Evolutionary conservation across 495 filamentous ascomycete species (phyloP).

Genomic region (Lepraria neglecta): DNA sequence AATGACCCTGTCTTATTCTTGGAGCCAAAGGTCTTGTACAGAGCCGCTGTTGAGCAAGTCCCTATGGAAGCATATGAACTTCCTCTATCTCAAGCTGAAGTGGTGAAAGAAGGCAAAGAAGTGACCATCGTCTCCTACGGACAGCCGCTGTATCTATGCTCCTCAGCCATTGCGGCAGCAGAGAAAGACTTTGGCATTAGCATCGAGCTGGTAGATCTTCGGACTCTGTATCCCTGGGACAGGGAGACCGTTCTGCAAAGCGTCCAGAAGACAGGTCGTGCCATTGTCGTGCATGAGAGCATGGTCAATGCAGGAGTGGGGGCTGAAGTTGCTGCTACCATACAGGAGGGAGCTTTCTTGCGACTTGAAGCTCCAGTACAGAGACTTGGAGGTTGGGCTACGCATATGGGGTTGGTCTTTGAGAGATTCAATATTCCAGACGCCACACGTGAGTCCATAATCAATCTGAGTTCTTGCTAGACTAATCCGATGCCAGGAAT

Average conservation of each 20-base stretch:
- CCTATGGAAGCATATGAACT: slow-evolving; percentile 75
- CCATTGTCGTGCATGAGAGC: slow-evolving; percentile 89
- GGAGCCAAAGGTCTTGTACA: slow-evolving; percentile 94
- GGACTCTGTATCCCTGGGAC: slow-evolving; percentile 95
- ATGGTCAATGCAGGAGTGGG: slow-evolving; percentile 94
- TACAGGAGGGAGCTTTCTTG: slow-evolving; percentile 85
- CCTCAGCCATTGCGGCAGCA: slow-evolving; percentile 67
- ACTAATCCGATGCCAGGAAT: slow-evolving; percentile 41
- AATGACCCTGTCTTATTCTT: slow-evolving; percentile 93
- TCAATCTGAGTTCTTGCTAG: neutral
- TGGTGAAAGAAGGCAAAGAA: slow-evolving; percentile 76
- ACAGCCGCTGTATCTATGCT: slow-evolving; percentile 84
- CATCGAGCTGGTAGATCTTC: slow-evolving; percentile 84
- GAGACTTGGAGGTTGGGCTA: slow-evolving; percentile 86
- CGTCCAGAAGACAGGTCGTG: slow-evolving; percentile 83
- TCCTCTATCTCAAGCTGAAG: slow-evolving; percentile 81
- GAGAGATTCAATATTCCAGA: slow-evolving; percentile 89
- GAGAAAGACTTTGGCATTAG: slow-evolving; percentile 75
- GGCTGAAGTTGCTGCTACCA: slow-evolving; percentile 85
- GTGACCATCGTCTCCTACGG: slow-evolving; percentile 89
- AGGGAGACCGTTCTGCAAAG: slow-evolving; percentile 74
- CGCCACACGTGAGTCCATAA: slow-evolving; percentile 67
- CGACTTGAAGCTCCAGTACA: slow-evolving; percentile 87
- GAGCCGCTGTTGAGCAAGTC: slow-evolving; percentile 92
- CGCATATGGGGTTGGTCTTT: slow-evolving; percentile 73